These are phyloP conservation scores for Capsicum pubescens DNA, from an alignment of 257 asterid genomes.

Conservation along the genomic window DNA sequence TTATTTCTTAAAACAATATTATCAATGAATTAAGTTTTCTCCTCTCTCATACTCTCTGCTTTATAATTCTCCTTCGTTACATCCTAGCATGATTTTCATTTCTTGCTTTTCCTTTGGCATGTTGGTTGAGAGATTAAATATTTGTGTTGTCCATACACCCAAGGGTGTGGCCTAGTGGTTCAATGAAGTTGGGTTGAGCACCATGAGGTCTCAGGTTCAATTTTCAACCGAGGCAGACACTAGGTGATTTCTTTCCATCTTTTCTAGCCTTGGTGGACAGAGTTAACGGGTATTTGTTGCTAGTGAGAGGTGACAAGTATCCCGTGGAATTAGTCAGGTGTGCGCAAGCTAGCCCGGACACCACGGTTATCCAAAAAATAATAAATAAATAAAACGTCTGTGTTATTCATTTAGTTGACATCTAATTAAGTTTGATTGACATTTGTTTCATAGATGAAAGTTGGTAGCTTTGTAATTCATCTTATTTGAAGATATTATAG, in stretches of 20 bases:
- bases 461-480: background rate
- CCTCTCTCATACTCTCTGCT: background rate
- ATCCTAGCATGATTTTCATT: background rate
- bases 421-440: background rate
- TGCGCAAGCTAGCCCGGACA: too few relatives aligned
- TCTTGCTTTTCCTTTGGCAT: background rate
- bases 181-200: too few relatives aligned
- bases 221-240: too few relatives aligned
- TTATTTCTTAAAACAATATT: background rate
- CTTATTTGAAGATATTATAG: background rate
- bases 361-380: too few relatives aligned
- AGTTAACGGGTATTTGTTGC: too few relatives aligned
- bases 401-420: slow-evolving; percentile 15
- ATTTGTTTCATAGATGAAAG: slow-evolving; percentile 8
- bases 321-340: too few relatives aligned
- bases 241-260: too few relatives aligned
- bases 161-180: too few relatives aligned
- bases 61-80: background rate
- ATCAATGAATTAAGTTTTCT: background rate
- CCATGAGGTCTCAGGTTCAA: too few relatives aligned
- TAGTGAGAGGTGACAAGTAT: too few relatives aligned
- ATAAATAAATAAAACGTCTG: background rate
- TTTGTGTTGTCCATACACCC: background rate
- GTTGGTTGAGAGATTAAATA: background rate
- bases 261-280: too few relatives aligned